Conservation (phyloP, 192 early-diverging fungal genomes). For the Umbelopsis isabellina region DNA sequence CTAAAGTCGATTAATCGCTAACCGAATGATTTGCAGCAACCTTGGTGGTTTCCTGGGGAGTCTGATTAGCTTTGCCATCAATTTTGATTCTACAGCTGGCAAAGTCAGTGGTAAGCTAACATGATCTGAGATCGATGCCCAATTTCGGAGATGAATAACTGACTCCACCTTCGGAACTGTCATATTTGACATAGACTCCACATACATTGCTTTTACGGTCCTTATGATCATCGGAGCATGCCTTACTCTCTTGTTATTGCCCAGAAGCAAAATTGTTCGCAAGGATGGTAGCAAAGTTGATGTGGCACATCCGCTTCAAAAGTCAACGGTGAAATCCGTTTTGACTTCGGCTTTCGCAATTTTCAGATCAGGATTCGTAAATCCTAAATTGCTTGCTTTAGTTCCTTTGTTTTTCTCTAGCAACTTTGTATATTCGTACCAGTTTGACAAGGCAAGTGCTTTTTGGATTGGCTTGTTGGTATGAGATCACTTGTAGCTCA, state of each 20-base stretch:
- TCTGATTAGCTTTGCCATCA: slow-evolving; percentile 69
- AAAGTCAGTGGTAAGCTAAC: slow-evolving; percentile 44
- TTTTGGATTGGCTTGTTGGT: too few relatives aligned
- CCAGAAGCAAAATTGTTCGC: slow-evolving; percentile 56
- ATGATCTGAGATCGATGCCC: background rate
- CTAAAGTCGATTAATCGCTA: background rate
- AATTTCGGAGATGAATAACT: background rate
- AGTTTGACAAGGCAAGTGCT: slow-evolving; percentile 44
- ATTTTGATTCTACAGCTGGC: slow-evolving; percentile 56
- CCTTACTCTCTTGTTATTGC: slow-evolving; percentile 55
- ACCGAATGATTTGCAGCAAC: slow-evolving; percentile 23
- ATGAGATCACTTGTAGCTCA: background rate
- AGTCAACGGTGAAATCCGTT: slow-evolving; percentile 38
- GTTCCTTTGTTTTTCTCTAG: slow-evolving; percentile 69
- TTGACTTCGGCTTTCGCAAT: slow-evolving; percentile 44
- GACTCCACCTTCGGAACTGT: background rate
- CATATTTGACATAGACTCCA: slow-evolving; percentile 56
- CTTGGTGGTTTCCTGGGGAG: slow-evolving; percentile 78
- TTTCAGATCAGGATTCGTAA: slow-evolving; percentile 51
- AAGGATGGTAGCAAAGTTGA: slow-evolving; percentile 67
- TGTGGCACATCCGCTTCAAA: slow-evolving; percentile 62
- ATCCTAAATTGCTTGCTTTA: slow-evolving; percentile 59
- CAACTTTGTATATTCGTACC: slow-evolving; percentile 83
- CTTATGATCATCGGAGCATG: slow-evolving; percentile 61
- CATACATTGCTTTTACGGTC: slow-evolving; percentile 67